Evolutionary conservation across 1,284 basidiomycete species (phyloP), one percentile per base, ranked within the genome.

Genomic region (Schizophyllum amplum): DNA sequence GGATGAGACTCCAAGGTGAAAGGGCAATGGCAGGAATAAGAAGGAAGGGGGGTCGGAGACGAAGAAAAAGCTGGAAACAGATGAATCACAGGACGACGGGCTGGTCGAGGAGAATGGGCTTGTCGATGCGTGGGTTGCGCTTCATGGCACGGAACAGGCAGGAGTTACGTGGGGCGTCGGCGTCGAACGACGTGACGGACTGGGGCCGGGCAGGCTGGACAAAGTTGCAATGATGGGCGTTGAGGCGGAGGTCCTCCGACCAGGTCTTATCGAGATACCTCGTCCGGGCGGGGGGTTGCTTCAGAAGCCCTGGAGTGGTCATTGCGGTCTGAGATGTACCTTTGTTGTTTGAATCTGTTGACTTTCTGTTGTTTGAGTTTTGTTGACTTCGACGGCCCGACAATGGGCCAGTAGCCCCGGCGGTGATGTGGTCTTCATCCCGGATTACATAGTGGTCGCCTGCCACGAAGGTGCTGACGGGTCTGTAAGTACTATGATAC

Each of bases 171-270:
- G 71, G 69, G 65, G 70, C 56, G 69, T 70, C 5, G 65, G 65
- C 22, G 60, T 61, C 51, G 58, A 66, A 63, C 68, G 56, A 21
- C 24, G 54, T 50, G 64, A 67, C 55, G 62, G 69, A 66, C 67
- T 65, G 54, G 50, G 51, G 56, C 66, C 67, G 42, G 59, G 66
- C n/a, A 75, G 74, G 63, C 66, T 75, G 67, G 74, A 75, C 63
- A 75, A 73, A 67, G 69, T 75, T 59, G 72, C 61, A 0, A 71
- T 71, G 68, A 17, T 71, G 65, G 72, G 72, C 63, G 48, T 71
- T 48, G 24, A 71, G 65, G 61, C 70, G 54, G 63, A 74, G 53
- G 55, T 73, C 55, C 63, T 74, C 17, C 63, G 42, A 59, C 69
- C 68, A 60, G 65, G 68, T 63, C 57, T 17, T 24, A 65, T 70